These are phyloP conservation scores for Ceratobasidium sp. DNA, from an alignment of 1,284 basidiomycete genomes.

Conservation along the genomic window DNA sequence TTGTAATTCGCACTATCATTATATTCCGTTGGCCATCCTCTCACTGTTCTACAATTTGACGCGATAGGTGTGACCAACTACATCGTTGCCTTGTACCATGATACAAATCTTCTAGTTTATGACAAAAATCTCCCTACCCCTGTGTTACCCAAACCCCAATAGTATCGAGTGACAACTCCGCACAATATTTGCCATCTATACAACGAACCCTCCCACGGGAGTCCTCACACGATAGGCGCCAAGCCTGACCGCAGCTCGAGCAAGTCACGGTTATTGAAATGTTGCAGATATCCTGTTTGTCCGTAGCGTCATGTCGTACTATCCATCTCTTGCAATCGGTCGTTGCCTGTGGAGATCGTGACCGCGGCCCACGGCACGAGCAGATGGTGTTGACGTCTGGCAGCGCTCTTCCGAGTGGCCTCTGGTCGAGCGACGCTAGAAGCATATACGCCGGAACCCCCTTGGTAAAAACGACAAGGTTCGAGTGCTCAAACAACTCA, in stretches of 20 bases:
- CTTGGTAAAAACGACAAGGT: constrained; percentile 7
- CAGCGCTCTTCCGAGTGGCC: background rate
- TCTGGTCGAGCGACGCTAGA: background rate
- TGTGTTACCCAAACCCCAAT: too few relatives aligned
- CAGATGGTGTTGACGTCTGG: background rate
- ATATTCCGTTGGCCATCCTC: too few relatives aligned
- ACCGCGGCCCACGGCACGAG: background rate
- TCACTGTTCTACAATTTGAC: too few relatives aligned
- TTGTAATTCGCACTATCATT: too few relatives aligned
- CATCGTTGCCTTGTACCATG: too few relatives aligned
- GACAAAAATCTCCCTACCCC: too few relatives aligned
- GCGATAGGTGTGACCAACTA: too few relatives aligned
- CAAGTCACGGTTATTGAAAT: background rate
- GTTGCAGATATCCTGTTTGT: background rate
- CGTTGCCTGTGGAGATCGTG: background rate
- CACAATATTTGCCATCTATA: background rate
- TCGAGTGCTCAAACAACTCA: background rate
- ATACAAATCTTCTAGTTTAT: too few relatives aligned
- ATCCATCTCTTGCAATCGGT: background rate
- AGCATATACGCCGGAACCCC: background rate
- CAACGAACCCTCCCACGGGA: background rate
- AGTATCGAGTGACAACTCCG: background rate
- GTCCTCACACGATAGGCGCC: background rate
- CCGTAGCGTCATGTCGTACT: background rate
- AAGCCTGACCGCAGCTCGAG: background rate